A percentile compares a stretch with the other conserved stretches of the same genome.
phyloP scores from a whole-genome alignment of 345 rosid genomes.

The Ceriops decandra region DNA sequence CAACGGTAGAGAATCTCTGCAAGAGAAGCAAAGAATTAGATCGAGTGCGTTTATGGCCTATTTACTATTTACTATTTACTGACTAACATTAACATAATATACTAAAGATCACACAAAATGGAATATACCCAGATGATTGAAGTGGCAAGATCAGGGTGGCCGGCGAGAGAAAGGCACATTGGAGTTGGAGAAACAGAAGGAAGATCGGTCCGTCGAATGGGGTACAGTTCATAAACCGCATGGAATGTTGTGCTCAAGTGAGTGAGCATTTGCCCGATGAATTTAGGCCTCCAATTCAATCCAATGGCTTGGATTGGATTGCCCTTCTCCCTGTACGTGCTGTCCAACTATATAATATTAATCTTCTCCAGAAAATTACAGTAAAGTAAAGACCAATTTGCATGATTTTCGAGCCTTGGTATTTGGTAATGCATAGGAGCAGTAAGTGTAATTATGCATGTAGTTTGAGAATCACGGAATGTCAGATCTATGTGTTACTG shows the following conservation, averaged over 20 bases:
- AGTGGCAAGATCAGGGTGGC: constrained; percentile 25
- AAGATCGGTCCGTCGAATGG: constrained; percentile 73
- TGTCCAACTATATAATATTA: background rate
- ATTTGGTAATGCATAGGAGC: constrained; percentile 1
- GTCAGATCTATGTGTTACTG: constrained; percentile 36
- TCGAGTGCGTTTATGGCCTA: background rate
- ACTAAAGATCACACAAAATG: background rate
- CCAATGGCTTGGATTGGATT: constrained; percentile 11
- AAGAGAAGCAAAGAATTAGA: constrained; percentile 15
- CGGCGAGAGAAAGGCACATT: constrained; percentile 19
- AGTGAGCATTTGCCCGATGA: constrained; percentile 13
- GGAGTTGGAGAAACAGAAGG: constrained; percentile 51
- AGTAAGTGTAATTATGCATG: constrained; percentile 7
- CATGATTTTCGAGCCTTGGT: constrained; percentile 27
- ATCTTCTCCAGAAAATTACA: background rate
- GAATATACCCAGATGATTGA: constrained; percentile 2
- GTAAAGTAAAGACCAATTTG: constrained; percentile 3
- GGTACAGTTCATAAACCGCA: constrained; percentile 43
- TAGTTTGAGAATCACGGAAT: constrained; percentile 60
- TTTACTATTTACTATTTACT: too few species aligned
- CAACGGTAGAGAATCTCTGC: constrained; percentile 18
- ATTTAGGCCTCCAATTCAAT: constrained; percentile 30
- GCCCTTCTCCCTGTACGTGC: background rate
- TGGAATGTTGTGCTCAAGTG: constrained; percentile 39
- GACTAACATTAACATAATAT: background rate